Base-by-base conservation (phyloP, 345 rosid species). In the Noccaea bulbosa region DNA sequence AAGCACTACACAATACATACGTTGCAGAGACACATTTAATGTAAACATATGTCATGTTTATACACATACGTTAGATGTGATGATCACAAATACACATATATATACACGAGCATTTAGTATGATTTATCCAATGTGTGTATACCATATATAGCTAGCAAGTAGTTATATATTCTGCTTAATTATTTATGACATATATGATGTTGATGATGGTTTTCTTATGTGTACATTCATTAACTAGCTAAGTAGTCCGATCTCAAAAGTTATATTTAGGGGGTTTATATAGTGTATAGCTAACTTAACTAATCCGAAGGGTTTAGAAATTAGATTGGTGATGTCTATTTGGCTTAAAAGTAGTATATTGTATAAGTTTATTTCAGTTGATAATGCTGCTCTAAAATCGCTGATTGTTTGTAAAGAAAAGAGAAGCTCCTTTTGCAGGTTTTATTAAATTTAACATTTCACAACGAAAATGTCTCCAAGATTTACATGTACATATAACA, bases 1-100 rank as follows among this genome's bases (percentile, higher is more conserved):
- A 51, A 38, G 27, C 51, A 51, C 14, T 40, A 39, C 34, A 52
- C 61, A 40, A 65, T 12, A n/a, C 59, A 38, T 51, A 53, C 41
- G 15, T 41, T 62, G 47, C 55, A 62, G 69, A 52, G 61, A 62
- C 55, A 54, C 41, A 46, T 22, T 62, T 35, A 63, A 46, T 63
- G 40, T 55, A 44, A 11, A 44, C 6, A 53, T 52, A 46, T 37
- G 40, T 15, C 55, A 15, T 11, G 53, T 47, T 43, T 71, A 33
- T 22, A 40, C 62, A 44, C 44, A 40, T 70, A 71, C 27, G 45
- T 41, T 51, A 70, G 33, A 11, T 49, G 52, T 40, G 14, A 22
- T 35, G 11, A 37, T 57, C 30, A 27, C 30, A n/a, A n/a, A n/a
- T n/a, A 20, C 22, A 35, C 47, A 8, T 48, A 40, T 14, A 50